Evolutionary conservation across 208 protist genomes (phyloP), one percentile per base, ranked within the genome.

Genomic region (Trypanosoma conorhini): DNA sequence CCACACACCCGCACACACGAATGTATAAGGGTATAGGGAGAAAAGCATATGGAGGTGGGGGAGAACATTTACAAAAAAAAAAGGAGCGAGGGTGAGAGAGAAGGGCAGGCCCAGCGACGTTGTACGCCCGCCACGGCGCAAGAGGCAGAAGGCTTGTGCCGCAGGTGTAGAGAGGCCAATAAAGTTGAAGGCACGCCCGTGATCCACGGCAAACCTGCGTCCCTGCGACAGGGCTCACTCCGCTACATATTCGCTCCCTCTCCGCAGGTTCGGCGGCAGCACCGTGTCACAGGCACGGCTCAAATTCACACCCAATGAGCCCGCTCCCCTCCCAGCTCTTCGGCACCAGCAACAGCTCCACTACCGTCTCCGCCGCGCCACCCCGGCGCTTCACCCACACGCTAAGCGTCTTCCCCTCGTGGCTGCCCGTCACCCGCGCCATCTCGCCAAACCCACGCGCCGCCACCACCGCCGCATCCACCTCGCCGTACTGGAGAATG

Each of bases 271-370:
- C 28, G 38, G 5, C 7, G 15, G 0, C 0, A 22, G 48, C 17
- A 31, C 59, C 5, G 13, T 38, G 7, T 33, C 33, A 15, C 38
- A 50, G 17, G 17, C 33, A 51, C 17, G 80, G 69, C 42, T 90
- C 83, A 60, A 96, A 82, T 5, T 82, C 76, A 74, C 91, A 93
- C 40, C 91, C 91, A 15, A 96, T 79, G 59, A 93, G 74, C 5
- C 91, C 91, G 0, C 61, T 68, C n/a, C 91, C 91, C 0, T 31
- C 33, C 91, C 91, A 93, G 17, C 74, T 73, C 67, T 85, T 82
- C 40, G 87, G 87, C 33, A 93, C 80, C 21, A 96, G 31, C 26
- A 86, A 73, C 7, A 93, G 33, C 61, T 95, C 82, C 2, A 24
- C 48, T 12, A 70, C 76, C 60, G 79, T 72, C 7, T 30, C 73